A percentile compares a stretch with the other conserved stretches of the same genome.
These are phyloP conservation scores for Orbilia ellipsospora DNA, from an alignment of 2,329 filamentous ascomycete genomes.

Conservation along the genomic window DNA sequence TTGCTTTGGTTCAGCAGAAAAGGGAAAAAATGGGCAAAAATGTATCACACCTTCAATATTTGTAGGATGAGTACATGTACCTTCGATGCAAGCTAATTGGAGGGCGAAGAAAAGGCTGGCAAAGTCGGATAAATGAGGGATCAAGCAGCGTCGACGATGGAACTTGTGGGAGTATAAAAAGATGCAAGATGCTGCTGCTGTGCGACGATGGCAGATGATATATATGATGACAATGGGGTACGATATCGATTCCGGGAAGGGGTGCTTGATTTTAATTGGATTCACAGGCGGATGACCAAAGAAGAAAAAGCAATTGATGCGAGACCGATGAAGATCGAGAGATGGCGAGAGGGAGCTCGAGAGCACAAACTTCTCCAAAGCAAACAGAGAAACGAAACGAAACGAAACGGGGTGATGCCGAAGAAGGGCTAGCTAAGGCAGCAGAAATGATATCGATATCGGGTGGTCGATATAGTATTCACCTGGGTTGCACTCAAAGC, in stretches of 20 bases:
- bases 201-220: conserved; percentile 40
- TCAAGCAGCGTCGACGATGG: conserved; percentile 17
- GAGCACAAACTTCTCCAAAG: conserved; percentile 5
- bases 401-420: conserved; percentile 13
- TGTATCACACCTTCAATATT: conserved; percentile 44
- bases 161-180: conserved; percentile 27
- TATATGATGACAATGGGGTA: neutral
- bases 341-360: conserved; percentile 17
- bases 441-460: conserved; percentile 6
- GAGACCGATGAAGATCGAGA: conserved; percentile 9
- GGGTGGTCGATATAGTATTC: neutral
- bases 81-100: neutral
- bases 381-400: neutral
- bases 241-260: neutral
- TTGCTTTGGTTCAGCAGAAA: conserved; percentile 3
- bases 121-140: conserved; percentile 32
- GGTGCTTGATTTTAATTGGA: neutral
- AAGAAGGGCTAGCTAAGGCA: neutral
- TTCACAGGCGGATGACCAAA: conserved; percentile 9
- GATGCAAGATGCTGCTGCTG: conserved; percentile 48
- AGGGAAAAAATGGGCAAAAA: conserved; percentile 16
- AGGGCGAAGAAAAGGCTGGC: conserved; percentile 1
- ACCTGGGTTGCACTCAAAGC: neutral
- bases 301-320: conserved; percentile 41
- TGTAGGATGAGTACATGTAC: conserved; percentile 42